A percentile compares a stretch with the other conserved stretches of the same genome.
Conservation (phyloP, 2,329 filamentous ascomycete species). For the Claviceps arundinis region DNA sequence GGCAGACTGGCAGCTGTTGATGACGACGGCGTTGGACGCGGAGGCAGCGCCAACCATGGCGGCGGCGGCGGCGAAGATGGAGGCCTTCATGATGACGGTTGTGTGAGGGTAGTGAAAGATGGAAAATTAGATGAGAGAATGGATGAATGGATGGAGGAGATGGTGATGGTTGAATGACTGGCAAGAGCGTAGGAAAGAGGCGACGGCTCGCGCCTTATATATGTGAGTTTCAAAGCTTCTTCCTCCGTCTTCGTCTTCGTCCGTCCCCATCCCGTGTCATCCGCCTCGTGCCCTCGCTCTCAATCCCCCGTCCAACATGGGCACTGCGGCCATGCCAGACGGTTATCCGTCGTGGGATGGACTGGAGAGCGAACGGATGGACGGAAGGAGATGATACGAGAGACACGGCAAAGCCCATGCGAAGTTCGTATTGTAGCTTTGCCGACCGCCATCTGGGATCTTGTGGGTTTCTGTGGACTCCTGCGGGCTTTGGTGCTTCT, state of each 20-base stretch:
- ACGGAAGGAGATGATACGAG: background rate
- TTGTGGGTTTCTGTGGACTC: too few relatives aligned
- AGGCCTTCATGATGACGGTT: constrained; percentile 16
- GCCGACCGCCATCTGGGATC: background rate
- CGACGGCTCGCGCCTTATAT: background rate
- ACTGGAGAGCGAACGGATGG: background rate
- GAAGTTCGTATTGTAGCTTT: background rate
- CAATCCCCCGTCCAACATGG: background rate
- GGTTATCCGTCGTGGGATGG: background rate
- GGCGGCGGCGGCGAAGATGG: constrained; percentile 15
- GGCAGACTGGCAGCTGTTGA: constrained; percentile 19
- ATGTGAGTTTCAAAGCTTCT: background rate
- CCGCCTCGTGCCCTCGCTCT: background rate
- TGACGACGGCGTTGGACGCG: constrained; percentile 23
- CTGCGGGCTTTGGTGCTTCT: background rate
- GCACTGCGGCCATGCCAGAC: background rate
- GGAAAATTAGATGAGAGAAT: background rate
- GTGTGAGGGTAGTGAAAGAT: background rate
- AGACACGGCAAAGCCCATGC: background rate
- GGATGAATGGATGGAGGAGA: too few relatives aligned
- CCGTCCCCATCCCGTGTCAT: background rate
- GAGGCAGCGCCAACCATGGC: constrained; percentile 18
- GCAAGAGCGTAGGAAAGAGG: background rate
- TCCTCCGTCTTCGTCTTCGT: background rate
- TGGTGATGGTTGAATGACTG: background rate